These are phyloP conservation scores for Chaetomium sp. DNA, from an alignment of 2,329 filamentous ascomycete species.

Conservation along the genomic window DNA sequence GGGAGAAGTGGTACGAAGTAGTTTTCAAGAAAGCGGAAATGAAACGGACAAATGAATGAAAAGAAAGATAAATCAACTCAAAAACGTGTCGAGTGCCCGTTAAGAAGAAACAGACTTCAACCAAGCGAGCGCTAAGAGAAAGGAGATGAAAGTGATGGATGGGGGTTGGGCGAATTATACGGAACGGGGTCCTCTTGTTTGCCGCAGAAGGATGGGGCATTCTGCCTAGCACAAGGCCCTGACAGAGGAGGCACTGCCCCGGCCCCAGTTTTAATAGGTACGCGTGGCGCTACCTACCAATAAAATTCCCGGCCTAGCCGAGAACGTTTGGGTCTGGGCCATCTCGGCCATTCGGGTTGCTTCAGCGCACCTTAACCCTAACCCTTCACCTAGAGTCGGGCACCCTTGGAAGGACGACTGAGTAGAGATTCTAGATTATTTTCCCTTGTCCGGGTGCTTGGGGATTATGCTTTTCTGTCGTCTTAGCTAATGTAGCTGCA, in stretches of 20 bases:
- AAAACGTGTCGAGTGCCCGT: neutral
- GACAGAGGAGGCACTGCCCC: neutral
- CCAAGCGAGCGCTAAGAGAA: neutral
- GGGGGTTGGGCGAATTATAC: neutral
- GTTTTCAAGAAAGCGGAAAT: neutral
- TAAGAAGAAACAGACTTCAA: neutral
- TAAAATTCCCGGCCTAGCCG: neutral
- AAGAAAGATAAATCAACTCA: neutral
- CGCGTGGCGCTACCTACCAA: no score
- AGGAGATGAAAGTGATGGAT: neutral
- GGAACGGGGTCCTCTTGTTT: neutral
- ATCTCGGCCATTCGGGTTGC: no score
- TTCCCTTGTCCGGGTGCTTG: no score
- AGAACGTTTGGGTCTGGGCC: no score
- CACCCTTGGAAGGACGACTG: no score
- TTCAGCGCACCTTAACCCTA: no score
- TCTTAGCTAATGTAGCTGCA: no score
- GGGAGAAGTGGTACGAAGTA: neutral
- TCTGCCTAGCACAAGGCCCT: slow-evolving; percentile 10
- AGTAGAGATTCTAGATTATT: no score
- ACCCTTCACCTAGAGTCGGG: no score
- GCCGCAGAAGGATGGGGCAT: neutral
- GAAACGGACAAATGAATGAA: neutral
- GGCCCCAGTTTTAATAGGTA: no score
- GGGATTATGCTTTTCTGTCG: no score